Evolutionary conservation across 768 basidiomycete genomes (phyloP), one percentile per base, ranked within the genome.

Genomic region (Tylopilus rubrobrunneus): DNA sequence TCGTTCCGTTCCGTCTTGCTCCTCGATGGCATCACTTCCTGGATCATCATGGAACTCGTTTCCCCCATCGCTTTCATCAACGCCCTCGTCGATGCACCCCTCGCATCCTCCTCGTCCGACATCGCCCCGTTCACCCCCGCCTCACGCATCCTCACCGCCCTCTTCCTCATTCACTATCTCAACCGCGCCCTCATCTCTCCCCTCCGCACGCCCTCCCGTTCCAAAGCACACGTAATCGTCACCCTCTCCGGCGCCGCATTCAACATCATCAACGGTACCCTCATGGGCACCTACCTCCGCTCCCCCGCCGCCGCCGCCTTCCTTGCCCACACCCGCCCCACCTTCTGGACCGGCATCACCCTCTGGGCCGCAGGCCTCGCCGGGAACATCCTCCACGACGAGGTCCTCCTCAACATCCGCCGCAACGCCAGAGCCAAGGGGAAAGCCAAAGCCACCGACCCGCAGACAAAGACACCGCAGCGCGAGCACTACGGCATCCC

Each of bases 341-440:
- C 61, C 1, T 93, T 92, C 71, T 85, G 83, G 74, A 36, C 70
- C 4, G 90, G 89, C 3, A 63, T 89, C 12, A 62, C 53, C 1
- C 62, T 94, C 3, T 98, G 92, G 88, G 74, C 75, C 0, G 33
- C 73, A 0, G 96, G 96, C 0, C 78, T 94, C 41, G 71, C 66
- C 0, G 90, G 92, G 0, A 98, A 98, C 70, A 74, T 97, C 31
- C 74, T 80, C 33, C 94, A 97, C 69, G 96, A 98, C 71, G 94
- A 97, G 67, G 78, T 98, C 28, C 82, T 98, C 9, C 77, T 92
- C 64, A 76, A 87, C 62, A 82, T 98, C 49, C 83, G 93, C 7
- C 80, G 88, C 56, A 83, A 82, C 34, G 82, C 85, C 7, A 70
- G 58, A 60, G 68, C 65, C 10, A 72, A 71, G 53, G 72, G 71